These are phyloP conservation scores for Herpetomonas tarakana DNA, from an alignment of 208 protist species.

Conservation along the genomic window DNA sequence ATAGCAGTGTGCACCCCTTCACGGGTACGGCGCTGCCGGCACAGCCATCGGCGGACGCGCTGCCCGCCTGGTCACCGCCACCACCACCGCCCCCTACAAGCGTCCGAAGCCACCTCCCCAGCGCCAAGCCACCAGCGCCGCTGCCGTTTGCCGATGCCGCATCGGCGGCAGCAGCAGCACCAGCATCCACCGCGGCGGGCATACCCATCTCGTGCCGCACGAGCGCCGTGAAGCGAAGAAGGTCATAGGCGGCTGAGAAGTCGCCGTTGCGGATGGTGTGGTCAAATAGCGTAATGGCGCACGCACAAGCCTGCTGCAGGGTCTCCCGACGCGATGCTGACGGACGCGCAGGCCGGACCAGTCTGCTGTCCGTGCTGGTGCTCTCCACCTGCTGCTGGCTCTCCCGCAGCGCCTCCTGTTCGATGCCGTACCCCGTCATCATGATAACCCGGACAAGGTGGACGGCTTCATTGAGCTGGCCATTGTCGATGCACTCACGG, in stretches of 20 bases:
- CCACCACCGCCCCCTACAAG: conserved; percentile 12
- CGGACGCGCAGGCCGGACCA: not conserved
- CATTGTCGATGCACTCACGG: conserved; percentile 59
- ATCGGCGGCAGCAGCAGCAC: not conserved
- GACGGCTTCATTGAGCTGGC: conserved; percentile 53
- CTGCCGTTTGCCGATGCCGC: not conserved
- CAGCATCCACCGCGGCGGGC: conserved; percentile 12
- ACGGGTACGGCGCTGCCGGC: not conserved
- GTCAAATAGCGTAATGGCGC: conserved; percentile 11
- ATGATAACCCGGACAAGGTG: conserved; percentile 70
- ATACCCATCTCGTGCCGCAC: conserved; percentile 43
- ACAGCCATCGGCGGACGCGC: not conserved
- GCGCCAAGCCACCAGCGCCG: not conserved
- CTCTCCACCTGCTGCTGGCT: not conserved
- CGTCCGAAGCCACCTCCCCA: conserved; percentile 28
- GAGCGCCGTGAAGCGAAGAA: conserved; percentile 72
- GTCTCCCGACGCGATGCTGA: not conserved
- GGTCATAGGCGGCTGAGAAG: conserved; percentile 43
- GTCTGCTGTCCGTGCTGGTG: conserved; percentile 2
- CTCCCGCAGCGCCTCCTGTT: not conserved
- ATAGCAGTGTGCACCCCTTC: not conserved
- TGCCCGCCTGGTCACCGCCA: not conserved
- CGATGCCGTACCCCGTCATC: conserved; percentile 33
- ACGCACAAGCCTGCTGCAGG: conserved; percentile 5
- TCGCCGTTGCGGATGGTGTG: conserved; percentile 4